These are phyloP conservation scores for Komagataella phaffii DNA, from an alignment of 805 yeast species.

Conservation along the genomic window DNA sequence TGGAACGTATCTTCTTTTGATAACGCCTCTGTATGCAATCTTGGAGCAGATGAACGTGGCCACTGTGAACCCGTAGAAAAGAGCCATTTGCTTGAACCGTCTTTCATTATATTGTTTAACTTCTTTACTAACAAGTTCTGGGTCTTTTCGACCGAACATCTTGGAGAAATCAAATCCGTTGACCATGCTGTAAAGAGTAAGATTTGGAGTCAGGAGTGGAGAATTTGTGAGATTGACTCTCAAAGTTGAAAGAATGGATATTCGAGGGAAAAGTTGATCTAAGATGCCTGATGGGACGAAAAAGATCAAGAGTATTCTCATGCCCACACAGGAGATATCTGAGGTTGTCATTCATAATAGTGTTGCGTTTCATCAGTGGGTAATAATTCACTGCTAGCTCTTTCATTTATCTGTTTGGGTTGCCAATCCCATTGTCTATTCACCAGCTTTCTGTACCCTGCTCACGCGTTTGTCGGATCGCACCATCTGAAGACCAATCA, in stretches of 20 bases:
- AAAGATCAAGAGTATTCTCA: not conserved
- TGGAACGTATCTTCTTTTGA: slow-evolving; percentile 62
- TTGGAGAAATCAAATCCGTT: slow-evolving; percentile 16
- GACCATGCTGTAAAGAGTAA: not conserved
- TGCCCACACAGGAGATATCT: too few species aligned
- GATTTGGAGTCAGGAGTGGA: not conserved
- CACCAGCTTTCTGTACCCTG: not conserved
- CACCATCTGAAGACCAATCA: not conserved
- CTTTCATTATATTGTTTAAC: slow-evolving; percentile 42
- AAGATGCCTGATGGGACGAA: not conserved
- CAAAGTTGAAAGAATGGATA: not conserved
- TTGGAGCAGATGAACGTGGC: slow-evolving; percentile 61
- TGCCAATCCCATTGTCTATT: not conserved
- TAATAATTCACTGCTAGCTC: not conserved
- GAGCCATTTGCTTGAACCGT: slow-evolving; percentile 57
- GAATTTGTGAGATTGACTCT: not conserved
- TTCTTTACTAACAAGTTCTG: slow-evolving; percentile 14
- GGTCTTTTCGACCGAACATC: slow-evolving; percentile 14
- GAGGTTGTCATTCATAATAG: too few species aligned
- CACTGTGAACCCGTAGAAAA: slow-evolving; percentile 61
- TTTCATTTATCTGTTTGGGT: not conserved
- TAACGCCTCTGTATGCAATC: slow-evolving; percentile 62
- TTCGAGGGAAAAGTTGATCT: not conserved
- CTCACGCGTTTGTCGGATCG: not conserved
- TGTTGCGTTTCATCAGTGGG: too few species aligned